phyloP scores from a whole-genome alignment of 768 basidiomycete species.

The Chalciporus chontae region DNA sequence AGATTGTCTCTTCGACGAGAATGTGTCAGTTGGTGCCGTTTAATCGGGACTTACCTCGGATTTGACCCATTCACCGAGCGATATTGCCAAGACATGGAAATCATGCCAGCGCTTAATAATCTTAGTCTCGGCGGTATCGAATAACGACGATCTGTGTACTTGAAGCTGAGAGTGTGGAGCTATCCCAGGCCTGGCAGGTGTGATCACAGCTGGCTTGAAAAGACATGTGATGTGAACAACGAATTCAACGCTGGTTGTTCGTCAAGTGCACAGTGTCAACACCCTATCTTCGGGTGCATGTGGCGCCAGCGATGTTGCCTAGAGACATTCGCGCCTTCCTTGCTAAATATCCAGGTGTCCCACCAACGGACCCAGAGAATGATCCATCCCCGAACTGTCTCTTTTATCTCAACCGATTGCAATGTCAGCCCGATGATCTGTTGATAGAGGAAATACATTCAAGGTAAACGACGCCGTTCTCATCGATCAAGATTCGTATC shows the following conservation, averaged over 20 bases:
- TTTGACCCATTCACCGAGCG: neutral
- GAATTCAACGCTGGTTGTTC: neutral
- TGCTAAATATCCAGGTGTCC: slow-evolving; percentile 18
- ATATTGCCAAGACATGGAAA: neutral
- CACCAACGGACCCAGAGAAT: slow-evolving; percentile 4
- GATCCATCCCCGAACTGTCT: slow-evolving; percentile 42
- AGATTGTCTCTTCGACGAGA: slow-evolving; percentile 16
- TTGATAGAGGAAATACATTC: slow-evolving; percentile 62
- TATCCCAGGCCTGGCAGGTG: too few relatives aligned
- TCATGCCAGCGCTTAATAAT: neutral
- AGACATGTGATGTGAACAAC: neutral
- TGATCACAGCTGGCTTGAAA: neutral
- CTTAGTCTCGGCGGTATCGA: neutral
- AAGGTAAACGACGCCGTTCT: slow-evolving; percentile 36
- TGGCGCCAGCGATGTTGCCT: slow-evolving; percentile 22
- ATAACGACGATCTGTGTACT: neutral
- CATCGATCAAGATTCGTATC: neutral
- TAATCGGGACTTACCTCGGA: slow-evolving; percentile 18
- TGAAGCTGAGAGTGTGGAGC: neutral
- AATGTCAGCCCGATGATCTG: slow-evolving; percentile 59
- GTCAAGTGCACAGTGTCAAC: too few relatives aligned
- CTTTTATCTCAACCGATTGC: slow-evolving; percentile 57
- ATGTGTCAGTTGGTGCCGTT: slow-evolving; percentile 16
- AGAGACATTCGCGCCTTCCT: slow-evolving; percentile 28
- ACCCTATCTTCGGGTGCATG: too few relatives aligned